phyloP scores from a whole-genome alignment of 805 yeast genomes.

The Yarrowia hollandica region DNA sequence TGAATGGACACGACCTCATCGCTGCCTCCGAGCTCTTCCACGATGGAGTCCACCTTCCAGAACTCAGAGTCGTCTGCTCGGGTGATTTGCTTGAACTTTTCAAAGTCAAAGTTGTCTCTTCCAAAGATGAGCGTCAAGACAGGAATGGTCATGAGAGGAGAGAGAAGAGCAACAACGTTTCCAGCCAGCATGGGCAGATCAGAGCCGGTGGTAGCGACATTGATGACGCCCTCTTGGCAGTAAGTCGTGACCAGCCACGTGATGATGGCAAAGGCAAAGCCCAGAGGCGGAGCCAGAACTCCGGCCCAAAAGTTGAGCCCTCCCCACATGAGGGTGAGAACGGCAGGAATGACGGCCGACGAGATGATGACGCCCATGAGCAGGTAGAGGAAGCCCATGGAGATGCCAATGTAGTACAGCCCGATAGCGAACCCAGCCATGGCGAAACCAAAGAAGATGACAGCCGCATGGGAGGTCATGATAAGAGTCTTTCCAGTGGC shows the following conservation, averaged over 20 bases:
- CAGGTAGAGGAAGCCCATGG: conserved; percentile 85
- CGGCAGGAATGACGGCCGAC: conserved; percentile 79
- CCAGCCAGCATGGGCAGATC: conserved; percentile 91
- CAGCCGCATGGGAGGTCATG: conserved; percentile 64
- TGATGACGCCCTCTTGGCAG: conserved; percentile 50
- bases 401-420: conserved; percentile 73
- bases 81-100: conserved; percentile 55
- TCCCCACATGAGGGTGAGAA: conserved; percentile 64
- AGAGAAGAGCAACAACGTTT: conserved; percentile 75
- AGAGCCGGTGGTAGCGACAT: conserved; percentile 65
- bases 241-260: conserved; percentile 55
- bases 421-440: conserved; percentile 88
- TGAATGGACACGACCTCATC: neutral
- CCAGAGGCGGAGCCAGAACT: conserved; percentile 71
- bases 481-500: conserved; percentile 77
- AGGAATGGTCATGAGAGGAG: conserved; percentile 70
- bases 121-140: conserved; percentile 62
- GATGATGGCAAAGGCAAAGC: conserved; percentile 70
- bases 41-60: conserved; percentile 18
- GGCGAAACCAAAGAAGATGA: conserved; percentile 56
- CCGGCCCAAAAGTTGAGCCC: conserved; percentile 71
- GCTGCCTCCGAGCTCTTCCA: neutral
- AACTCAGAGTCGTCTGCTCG: conserved; percentile 32
- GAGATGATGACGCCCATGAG: conserved; percentile 88
- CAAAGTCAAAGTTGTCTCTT: conserved; percentile 76